Percentiles rank a stretch among this genome's conserved stretches.
Conservation (phyloP, 176 grass and related monocot species). For the Neostapfia colusana region DNA sequence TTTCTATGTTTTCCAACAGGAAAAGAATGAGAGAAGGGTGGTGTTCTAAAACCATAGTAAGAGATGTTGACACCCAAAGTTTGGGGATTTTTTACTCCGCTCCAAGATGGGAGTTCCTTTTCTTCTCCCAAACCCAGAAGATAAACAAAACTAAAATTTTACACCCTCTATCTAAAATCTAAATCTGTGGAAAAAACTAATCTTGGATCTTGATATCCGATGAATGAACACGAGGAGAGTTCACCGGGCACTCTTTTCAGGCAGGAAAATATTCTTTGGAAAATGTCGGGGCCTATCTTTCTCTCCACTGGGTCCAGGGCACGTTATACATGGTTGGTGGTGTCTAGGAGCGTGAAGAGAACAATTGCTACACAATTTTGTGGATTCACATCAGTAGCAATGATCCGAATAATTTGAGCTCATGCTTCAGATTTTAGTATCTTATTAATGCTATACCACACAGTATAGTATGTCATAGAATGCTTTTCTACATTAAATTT, state of each 20-base stretch:
- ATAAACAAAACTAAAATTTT: neutral
- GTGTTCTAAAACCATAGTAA: conserved; percentile 77
- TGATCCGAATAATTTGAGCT: conserved; percentile 8
- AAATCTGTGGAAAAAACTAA: conserved; percentile 17
- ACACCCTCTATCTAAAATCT: conserved; percentile 19
- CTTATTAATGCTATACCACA: neutral
- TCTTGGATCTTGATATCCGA: conserved; percentile 28
- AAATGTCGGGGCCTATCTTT: neutral
- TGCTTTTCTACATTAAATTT: neutral
- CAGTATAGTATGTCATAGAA: conserved; percentile 3
- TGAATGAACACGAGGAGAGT: conserved; percentile 50
- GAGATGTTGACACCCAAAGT: conserved; percentile 61
- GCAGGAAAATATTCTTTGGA: neutral
- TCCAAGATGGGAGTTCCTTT: conserved; percentile 77
- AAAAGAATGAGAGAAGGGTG: conserved; percentile 71
- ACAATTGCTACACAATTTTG: conserved; percentile 16
- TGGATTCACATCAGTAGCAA: neutral
- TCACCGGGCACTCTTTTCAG: neutral
- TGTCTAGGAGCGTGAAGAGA: neutral
- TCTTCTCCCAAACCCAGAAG: conserved; percentile 49
- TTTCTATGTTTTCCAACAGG: conserved; percentile 85
- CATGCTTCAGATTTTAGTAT: neutral
- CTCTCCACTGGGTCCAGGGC: neutral
- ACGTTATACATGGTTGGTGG: conserved; percentile 6
- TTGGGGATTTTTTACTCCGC: conserved; percentile 55